Conservation (phyloP, 2,329 filamentous ascomycete species). For the Apiospora kogelbergensis region DNA sequence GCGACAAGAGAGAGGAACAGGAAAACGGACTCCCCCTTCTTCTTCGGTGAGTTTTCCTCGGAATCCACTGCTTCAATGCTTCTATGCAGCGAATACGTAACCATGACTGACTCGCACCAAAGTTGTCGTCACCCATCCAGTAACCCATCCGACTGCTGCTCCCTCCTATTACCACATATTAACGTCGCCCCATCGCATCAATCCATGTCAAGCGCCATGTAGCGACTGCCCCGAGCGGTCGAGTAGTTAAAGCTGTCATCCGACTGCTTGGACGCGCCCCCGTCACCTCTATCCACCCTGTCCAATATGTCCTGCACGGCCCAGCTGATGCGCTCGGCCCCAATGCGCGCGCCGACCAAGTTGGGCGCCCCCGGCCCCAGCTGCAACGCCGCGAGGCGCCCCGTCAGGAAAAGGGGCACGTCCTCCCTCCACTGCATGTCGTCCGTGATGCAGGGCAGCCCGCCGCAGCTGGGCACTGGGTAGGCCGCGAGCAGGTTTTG, state of each 20-base stretch:
- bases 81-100: neutral
- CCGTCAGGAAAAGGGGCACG: slow-evolving; percentile 73
- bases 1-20: neutral
- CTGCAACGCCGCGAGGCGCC: slow-evolving; percentile 64
- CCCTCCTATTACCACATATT: too few relatives aligned
- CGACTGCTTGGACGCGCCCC: neutral
- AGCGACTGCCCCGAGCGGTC: slow-evolving; percentile 14
- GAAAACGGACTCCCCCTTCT: neutral
- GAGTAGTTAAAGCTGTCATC: slow-evolving; percentile 11
- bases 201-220: slow-evolving; percentile 10
- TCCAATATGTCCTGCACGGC: slow-evolving; percentile 60
- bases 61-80: neutral
- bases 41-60: neutral
- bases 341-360: slow-evolving; percentile 69
- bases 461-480: slow-evolving; percentile 62
- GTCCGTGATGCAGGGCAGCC: slow-evolving; percentile 71
- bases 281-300: neutral
- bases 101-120: neutral
- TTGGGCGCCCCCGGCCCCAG: slow-evolving; percentile 74
- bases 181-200: neutral
- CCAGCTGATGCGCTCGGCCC: slow-evolving; percentile 74
- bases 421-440: slow-evolving; percentile 74
- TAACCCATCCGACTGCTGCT: neutral
- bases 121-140: neutral
- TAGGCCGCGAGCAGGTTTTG: slow-evolving; percentile 56